Evolutionary conservation across 495 filamentous ascomycete genomes (phyloP).

Genomic region (Elaphomyces granulatus): DNA sequence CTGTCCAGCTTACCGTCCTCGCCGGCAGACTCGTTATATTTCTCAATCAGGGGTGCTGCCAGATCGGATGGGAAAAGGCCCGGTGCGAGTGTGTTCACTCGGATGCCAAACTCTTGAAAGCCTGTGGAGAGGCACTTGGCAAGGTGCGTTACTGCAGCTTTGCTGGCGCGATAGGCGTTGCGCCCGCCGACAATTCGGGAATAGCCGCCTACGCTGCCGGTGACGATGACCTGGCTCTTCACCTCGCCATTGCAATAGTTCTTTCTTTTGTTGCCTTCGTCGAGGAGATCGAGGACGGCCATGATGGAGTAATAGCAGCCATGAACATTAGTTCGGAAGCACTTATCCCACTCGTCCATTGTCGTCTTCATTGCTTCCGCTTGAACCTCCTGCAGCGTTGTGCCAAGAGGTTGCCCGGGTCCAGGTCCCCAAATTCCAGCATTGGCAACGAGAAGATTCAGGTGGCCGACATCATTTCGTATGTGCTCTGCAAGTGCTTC

Average conservation of each 20-base stretch:
- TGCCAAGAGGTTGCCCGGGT: slow-evolving; percentile 1
- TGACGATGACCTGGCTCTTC: slow-evolving; percentile 29
- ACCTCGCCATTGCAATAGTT: slow-evolving; percentile 22
- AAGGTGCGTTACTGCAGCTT: slow-evolving; percentile 46
- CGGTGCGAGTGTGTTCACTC: slow-evolving; percentile 44
- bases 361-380: no score
- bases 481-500: slow-evolving; percentile 17
- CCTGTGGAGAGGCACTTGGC: slow-evolving; percentile 42
- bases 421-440: slow-evolving; percentile 40
- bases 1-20: no score
- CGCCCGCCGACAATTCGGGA: slow-evolving; percentile 38
- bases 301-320: slow-evolving; percentile 24
- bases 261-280: slow-evolving; percentile 23
- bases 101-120: slow-evolving; percentile 42
- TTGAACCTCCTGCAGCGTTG: slow-evolving; percentile 11
- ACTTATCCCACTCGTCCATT: no score
- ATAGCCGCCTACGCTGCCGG: slow-evolving; percentile 41
- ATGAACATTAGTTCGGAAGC: slow-evolving; percentile 16
- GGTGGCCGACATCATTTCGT: slow-evolving; percentile 25
- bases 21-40: not conserved
- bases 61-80: slow-evolving; percentile 21
- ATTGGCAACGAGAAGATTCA: slow-evolving; percentile 55
- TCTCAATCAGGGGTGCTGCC: not conserved
- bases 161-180: slow-evolving; percentile 46
- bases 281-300: slow-evolving; percentile 31